These are phyloP conservation scores for Trifolium pratense DNA, from an alignment of 306 rosid genomes.

Conservation along the genomic window DNA sequence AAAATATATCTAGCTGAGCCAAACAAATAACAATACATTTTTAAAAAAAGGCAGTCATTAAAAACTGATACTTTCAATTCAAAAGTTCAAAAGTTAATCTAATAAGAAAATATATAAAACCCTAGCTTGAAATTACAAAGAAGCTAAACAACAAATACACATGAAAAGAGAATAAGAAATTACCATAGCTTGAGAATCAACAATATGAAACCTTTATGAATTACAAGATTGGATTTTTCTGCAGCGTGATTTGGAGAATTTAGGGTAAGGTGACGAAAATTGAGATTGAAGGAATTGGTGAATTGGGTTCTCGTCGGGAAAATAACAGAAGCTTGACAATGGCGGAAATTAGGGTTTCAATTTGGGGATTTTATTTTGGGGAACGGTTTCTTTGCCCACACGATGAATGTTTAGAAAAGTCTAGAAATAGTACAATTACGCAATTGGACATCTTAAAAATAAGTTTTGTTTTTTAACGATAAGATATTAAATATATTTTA, in stretches of 20 bases:
- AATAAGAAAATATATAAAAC: neutral
- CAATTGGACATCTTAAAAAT: no score
- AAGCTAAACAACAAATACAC: neutral
- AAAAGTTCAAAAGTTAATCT: neutral
- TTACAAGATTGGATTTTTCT: constrained; percentile 27
- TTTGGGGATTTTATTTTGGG: neutral
- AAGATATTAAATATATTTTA: no score
- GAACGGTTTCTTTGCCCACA: neutral
- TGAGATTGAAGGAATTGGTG: neutral
- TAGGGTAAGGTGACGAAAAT: neutral
- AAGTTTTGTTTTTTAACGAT: no score
- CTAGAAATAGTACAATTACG: neutral
- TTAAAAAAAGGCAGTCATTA: neutral
- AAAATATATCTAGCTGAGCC: no score
- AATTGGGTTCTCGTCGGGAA: neutral
- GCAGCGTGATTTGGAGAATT: neutral
- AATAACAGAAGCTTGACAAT: neutral
- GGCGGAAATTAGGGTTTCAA: constrained; percentile 41
- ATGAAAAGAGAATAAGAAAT: neutral
- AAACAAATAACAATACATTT: neutral
- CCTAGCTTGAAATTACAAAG: no score
- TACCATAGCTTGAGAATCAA: constrained; percentile 47
- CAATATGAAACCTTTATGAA: constrained; percentile 1
- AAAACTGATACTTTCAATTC: neutral
- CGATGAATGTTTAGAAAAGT: constrained; percentile 1